Conservation (phyloP, 164 flowering plant species). For the Tetrastigma voinierianum region DNA sequence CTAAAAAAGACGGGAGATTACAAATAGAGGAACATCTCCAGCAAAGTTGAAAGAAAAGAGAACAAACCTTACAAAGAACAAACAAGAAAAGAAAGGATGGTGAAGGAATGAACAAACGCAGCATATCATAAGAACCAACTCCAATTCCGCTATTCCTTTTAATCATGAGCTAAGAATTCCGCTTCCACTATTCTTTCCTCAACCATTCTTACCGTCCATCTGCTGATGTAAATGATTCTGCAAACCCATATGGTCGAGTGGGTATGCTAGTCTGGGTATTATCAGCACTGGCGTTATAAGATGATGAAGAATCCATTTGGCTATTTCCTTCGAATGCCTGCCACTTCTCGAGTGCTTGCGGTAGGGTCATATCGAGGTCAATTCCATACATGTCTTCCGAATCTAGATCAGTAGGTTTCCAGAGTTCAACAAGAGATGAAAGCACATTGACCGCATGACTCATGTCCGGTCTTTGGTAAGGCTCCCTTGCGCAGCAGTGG, state of each 20-base stretch:
- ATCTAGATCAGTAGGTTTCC: slow-evolving; percentile 75
- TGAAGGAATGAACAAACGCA: slow-evolving; percentile 8
- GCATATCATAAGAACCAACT: slow-evolving; percentile 2
- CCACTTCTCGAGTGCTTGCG: slow-evolving; percentile 82
- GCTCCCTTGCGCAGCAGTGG: slow-evolving; percentile 88
- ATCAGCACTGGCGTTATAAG: slow-evolving; percentile 36
- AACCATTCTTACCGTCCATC: slow-evolving; percentile 36
- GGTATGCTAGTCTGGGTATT: slow-evolving; percentile 66
- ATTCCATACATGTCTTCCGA: slow-evolving; percentile 64
- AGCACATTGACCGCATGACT: slow-evolving; percentile 80
- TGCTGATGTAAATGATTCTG: slow-evolving; percentile 48
- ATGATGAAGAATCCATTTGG: slow-evolving; percentile 37
- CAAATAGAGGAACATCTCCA: background rate
- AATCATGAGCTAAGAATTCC: too few species aligned
- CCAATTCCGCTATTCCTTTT: background rate
- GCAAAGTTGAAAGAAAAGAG: background rate
- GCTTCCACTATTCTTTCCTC: background rate
- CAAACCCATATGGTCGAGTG: slow-evolving; percentile 54
- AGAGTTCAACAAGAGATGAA: slow-evolving; percentile 69
- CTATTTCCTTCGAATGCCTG: slow-evolving; percentile 61
- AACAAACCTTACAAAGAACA: slow-evolving; percentile 5
- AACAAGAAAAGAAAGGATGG: slow-evolving; percentile 1
- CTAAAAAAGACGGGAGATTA: background rate
- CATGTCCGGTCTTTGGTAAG: slow-evolving; percentile 93
- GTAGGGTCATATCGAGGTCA: slow-evolving; percentile 64